Percentiles rank a stretch among this genome's conserved stretches.
phyloP scores from a whole-genome alignment of 768 basidiomycete genomes.

The Boletus subcaerulescens region DNA sequence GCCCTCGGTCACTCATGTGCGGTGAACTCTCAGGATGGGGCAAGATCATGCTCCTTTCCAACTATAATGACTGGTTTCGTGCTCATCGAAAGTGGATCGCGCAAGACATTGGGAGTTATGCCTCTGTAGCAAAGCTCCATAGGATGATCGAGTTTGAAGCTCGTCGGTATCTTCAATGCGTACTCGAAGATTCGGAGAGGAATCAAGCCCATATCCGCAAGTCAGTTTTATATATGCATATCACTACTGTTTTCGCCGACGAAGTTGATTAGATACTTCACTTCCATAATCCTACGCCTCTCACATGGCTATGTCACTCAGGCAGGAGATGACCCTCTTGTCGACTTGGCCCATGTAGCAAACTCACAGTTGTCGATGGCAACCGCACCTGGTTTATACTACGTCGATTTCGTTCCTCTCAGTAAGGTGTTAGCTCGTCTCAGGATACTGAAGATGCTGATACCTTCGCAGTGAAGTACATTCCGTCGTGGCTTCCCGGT shows the following conservation, averaged over 20 bases:
- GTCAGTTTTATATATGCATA: background rate
- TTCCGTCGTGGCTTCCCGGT: slow-evolving; percentile 24
- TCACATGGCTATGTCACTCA: slow-evolving; percentile 40
- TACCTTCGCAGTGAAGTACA: slow-evolving; percentile 21
- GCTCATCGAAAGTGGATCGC: slow-evolving; percentile 18
- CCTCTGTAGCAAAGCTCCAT: background rate
- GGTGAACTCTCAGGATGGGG: slow-evolving; percentile 22
- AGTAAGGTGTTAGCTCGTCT: slow-evolving; percentile 3
- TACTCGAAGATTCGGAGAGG: background rate
- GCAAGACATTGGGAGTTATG: slow-evolving; percentile 4
- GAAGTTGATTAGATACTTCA: background rate
- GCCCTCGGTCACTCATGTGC: slow-evolving; percentile 18
- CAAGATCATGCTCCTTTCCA: slow-evolving; percentile 16
- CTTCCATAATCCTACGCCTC: slow-evolving; percentile 33
- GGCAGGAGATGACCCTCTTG: slow-evolving; percentile 36
- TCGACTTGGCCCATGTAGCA: slow-evolving; percentile 29
- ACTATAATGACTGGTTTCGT: slow-evolving; percentile 14
- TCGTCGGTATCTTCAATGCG: background rate
- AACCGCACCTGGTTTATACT: slow-evolving; percentile 3
- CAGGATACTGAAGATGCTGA: background rate
- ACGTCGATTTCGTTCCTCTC: slow-evolving; percentile 20
- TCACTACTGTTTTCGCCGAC: background rate
- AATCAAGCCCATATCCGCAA: slow-evolving; percentile 1
- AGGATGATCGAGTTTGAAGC: background rate
- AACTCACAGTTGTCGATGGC: slow-evolving; percentile 20